These are phyloP conservation scores for Haberlea rhodopensis DNA, from an alignment of 257 asterid genomes.

Conservation along the genomic window DNA sequence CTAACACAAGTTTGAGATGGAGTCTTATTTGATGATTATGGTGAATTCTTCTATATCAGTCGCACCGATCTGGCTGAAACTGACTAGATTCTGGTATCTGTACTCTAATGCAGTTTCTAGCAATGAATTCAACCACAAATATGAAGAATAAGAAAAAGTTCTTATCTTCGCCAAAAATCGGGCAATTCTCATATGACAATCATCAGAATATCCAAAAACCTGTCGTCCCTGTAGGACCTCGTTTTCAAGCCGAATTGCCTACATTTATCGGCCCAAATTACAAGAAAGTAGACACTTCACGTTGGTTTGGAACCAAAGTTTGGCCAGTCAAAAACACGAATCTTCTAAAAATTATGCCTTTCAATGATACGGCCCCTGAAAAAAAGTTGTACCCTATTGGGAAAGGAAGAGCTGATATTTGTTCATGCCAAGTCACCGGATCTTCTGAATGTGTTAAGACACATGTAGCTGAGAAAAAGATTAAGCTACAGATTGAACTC, in stretches of 20 bases:
- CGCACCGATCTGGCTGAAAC: neutral
- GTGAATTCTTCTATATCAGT: neutral
- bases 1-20: neutral
- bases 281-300: constrained; percentile 4
- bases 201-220: neutral
- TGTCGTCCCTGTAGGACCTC: neutral
- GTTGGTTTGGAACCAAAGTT: constrained; percentile 27
- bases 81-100: neutral
- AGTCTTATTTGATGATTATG: too few relatives aligned
- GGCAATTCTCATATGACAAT: neutral
- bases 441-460: constrained; percentile 25
- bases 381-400: constrained; percentile 4
- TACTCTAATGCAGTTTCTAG: neutral
- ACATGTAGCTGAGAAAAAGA: constrained; percentile 26
- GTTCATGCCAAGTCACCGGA: constrained; percentile 23
- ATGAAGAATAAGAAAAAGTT: neutral
- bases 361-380: neutral
- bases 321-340: constrained; percentile 20
- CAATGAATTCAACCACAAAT: neutral
- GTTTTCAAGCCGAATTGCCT: constrained; percentile 20
- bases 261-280: neutral
- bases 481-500: constrained; percentile 26
- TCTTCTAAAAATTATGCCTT: neutral
- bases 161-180: neutral
- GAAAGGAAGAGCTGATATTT: constrained; percentile 21